Conservation (phyloP, 371 early-diverging fungal species). For the Rhizopus arrhizus region DNA sequence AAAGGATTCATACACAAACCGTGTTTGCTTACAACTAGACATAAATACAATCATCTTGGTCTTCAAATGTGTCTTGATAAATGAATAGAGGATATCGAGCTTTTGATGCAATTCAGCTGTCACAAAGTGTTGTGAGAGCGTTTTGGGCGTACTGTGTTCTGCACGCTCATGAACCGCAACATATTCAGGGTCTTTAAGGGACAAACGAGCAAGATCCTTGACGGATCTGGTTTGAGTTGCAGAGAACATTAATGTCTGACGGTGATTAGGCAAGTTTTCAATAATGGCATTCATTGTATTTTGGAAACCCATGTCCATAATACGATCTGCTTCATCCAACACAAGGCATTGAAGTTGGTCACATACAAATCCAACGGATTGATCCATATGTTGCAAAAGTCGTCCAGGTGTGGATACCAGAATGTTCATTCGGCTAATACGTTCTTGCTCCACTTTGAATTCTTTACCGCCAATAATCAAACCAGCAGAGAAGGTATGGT, state of each 20-base stretch:
- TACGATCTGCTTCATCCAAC: slow-evolving; percentile 98
- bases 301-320: slow-evolving; percentile 94
- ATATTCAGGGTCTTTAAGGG: slow-evolving; percentile 89
- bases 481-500: slow-evolving; percentile 91
- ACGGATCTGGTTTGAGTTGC: slow-evolving; percentile 97
- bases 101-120: slow-evolving; percentile 82
- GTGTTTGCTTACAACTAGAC: slow-evolving; percentile 55
- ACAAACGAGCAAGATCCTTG: slow-evolving; percentile 88
- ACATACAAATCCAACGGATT: slow-evolving; percentile 89
- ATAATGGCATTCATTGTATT: slow-evolving; percentile 94
- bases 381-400: slow-evolving; percentile 96
- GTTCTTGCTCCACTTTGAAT: slow-evolving; percentile 86
- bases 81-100: slow-evolving; percentile 91
- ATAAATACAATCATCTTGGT: slow-evolving; percentile 63
- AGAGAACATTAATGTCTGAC: slow-evolving; percentile 94
- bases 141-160: slow-evolving; percentile 80
- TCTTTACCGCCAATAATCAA: slow-evolving; percentile 97
- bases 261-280: slow-evolving; percentile 80
- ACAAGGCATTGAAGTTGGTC: slow-evolving; percentile 87
- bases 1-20: slow-evolving; percentile 93
- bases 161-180: slow-evolving; percentile 91
- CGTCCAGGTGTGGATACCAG: slow-evolving; percentile 98
- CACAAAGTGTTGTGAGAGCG: slow-evolving; percentile 83
- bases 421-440: slow-evolving; percentile 90
- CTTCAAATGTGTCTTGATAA: slow-evolving; percentile 87